phyloP scores from a whole-genome alignment of 208 protist genomes.

The Tetramitus jugosus region DNA sequence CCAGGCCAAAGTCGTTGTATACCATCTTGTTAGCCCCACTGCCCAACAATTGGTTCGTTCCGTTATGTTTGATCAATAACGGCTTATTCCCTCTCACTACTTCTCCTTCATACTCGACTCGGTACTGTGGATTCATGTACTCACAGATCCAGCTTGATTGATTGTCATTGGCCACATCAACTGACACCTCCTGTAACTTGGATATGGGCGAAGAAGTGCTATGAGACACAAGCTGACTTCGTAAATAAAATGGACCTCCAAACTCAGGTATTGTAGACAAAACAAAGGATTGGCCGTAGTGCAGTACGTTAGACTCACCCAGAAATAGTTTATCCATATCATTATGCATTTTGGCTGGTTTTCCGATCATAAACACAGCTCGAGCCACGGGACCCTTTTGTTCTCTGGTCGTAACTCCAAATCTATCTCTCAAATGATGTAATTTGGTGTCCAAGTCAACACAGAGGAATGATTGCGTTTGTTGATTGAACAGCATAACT shows the following conservation, averaged over 20 bases:
- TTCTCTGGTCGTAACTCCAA: background rate
- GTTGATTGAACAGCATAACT: background rate
- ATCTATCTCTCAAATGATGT: slow-evolving; percentile 4
- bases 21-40: background rate
- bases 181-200: slow-evolving; percentile 11
- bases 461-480: background rate
- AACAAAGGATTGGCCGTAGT: slow-evolving; percentile 7
- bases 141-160: background rate
- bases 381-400: background rate
- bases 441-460: slow-evolving; percentile 9
- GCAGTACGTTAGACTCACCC: background rate
- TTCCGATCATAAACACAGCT: background rate
- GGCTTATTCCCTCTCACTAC: background rate
- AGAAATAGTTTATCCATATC: background rate
- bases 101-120: slow-evolving; percentile 8
- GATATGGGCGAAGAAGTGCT: background rate
- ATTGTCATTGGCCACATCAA: background rate
- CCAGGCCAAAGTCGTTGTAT: slow-evolving; percentile 9
- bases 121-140: background rate
- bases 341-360: too few relatives aligned
- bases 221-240: background rate
- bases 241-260: background rate
- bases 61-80: background rate
- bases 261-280: background rate
- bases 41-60: background rate